Base-by-base conservation (phyloP, 2,329 filamentous ascomycete species). In the Scedosporium aurantiacum region DNA sequence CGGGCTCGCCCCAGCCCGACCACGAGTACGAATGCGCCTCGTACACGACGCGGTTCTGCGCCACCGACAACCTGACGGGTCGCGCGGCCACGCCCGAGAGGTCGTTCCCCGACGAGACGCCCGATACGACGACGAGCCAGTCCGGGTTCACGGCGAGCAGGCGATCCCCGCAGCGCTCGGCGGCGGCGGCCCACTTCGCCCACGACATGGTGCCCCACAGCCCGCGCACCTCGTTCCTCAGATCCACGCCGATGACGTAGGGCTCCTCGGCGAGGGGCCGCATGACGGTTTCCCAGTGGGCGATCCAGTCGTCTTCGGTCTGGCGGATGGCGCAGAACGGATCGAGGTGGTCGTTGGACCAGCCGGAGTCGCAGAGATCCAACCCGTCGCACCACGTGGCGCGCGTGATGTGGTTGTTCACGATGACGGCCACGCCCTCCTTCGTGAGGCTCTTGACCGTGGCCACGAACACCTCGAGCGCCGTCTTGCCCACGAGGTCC, bases 331-430 rank as follows among this genome's bases (percentile, higher is more conserved):
- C 79, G 71, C 86, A 89, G 43, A 87, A 66, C 14, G 78, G 74
- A 3, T 80, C 80, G 28, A 87, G 76, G 66, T 87, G 79, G 67
- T 85, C 80, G 69, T 89, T 89, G 52, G 81, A 76, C 86, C 85
- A 89, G 60, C 79, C 79, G 21, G 83, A 79, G 69, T 89, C 85
- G 72, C 85, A 89, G 0, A 84, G 83, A 68, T 88, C 81, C 25
- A 80, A 82, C 58, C 85, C 85, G 69, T 85, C 88, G 72, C 85
- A 89, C 86, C 85, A 88, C 5, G 81, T 81, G 8, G 85, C 83
- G 56, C 79, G 79, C 1, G 86, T 89, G 70, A 89, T 89, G 71
- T 89, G 86, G 71, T 89, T 83, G 74, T 89, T 89, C 64, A 87
- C 72, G 58, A 88, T 83, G 60, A 88, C 85, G 23, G 83, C 82